phyloP scores from a whole-genome alignment of 495 filamentous ascomycete species.

The Penicillium cinerascens region DNA sequence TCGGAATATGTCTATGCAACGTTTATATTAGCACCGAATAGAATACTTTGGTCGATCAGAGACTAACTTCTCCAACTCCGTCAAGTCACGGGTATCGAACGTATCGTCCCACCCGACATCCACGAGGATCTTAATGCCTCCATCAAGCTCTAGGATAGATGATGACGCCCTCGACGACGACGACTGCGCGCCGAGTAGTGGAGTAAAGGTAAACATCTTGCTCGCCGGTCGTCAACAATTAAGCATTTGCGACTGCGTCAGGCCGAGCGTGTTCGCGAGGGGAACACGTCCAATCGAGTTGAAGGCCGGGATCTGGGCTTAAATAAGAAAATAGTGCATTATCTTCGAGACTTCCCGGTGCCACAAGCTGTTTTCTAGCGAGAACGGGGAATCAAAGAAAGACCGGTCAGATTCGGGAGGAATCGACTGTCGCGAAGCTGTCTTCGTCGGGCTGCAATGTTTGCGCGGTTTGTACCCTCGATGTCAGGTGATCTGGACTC shows the following conservation, averaged over 20 bases:
- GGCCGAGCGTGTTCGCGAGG: slow-evolving; percentile 6
- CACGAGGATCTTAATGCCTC: slow-evolving; percentile 89
- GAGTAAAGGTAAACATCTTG: slow-evolving; percentile 91
- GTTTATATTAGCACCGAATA: slow-evolving; percentile 5
- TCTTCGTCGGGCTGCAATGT: background rate
- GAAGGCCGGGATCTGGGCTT: background rate
- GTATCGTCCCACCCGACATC: slow-evolving; percentile 95
- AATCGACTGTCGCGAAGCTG: background rate
- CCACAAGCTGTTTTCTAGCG: background rate
- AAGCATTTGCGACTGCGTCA: slow-evolving; percentile 5
- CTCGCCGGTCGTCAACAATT: slow-evolving; percentile 7
- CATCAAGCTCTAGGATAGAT: slow-evolving; percentile 93
- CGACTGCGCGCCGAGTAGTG: slow-evolving; percentile 86
- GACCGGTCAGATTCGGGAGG: background rate
- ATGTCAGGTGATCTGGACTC: background rate
- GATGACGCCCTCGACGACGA: slow-evolving; percentile 77
- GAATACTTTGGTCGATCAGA: background rate
- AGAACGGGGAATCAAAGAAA: background rate
- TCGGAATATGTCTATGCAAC: slow-evolving; percentile 73
- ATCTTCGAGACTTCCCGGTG: background rate
- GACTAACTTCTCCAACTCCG: slow-evolving; percentile 81
- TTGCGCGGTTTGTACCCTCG: background rate
- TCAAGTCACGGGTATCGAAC: slow-evolving; percentile 76
- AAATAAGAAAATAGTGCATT: background rate
- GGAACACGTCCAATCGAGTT: slow-evolving; percentile 10